Base-by-base conservation (phyloP, 306 rosid species). In the Notholithocarpus densiflorus region DNA sequence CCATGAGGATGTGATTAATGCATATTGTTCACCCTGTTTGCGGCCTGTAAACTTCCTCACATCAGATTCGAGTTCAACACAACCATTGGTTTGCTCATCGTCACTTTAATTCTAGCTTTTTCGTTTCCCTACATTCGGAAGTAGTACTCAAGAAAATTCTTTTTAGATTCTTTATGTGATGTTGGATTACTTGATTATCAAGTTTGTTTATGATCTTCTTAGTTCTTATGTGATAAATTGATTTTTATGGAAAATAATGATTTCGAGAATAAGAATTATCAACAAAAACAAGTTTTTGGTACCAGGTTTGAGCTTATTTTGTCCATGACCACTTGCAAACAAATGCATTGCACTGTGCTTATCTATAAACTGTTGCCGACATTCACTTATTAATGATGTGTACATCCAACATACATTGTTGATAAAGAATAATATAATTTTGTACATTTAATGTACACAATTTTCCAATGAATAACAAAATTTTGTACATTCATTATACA, bases 11-110 rank as follows among this genome's bases (percentile, higher is more conserved):
- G 94, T 95, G 17, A 85, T 83, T 15, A 78, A 75, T 74, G 96
- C 98, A 21, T 91, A 95, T 74, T 73, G 86, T 78, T 91, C 89
- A 51, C 95, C 97, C 29, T 82, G 92, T 76, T 61, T 95, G 74
- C 85, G 80, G 71, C 91, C 97, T 6, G 79, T 84, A 73, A 80
- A 83, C 84, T 88, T 88, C 74, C 32, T 75, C 76, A 76, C 86
- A 77, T 75, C 92, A 53, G 86, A 76, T 48, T 89, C 88, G 2
- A 89, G 87, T 75, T 87, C 91, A 66, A 71, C 84, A 18, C 65
- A 21, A 3, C 86, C 90, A 13, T 75, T 80, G 68, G 82, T 86
- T 79, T 75, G 77, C 68, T 71, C 82, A 3, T 24, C 77, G 0
- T 89, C 84, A 75, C 72, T 69, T 73, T 72, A 40, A 52, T 65